Evolutionary conservation across 495 filamentous ascomycete genomes (phyloP).

Genomic region (Beverwykella pulmonaria): DNA sequence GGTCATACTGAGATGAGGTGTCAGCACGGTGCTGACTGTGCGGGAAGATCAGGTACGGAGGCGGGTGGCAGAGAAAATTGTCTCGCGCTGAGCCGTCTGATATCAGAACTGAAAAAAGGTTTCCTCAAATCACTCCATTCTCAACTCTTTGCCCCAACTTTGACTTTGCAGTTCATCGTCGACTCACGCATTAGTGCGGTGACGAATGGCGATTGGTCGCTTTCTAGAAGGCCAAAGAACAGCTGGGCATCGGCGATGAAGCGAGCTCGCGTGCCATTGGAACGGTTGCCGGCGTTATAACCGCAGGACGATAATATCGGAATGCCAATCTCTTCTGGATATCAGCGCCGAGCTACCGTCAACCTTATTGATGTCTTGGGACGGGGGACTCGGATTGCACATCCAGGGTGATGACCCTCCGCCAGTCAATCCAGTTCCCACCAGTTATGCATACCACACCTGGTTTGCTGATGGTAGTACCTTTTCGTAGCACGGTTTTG

Average conservation of each 20-base stretch:
- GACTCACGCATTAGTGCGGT: background rate
- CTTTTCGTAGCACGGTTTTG: background rate
- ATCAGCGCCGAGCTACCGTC: background rate
- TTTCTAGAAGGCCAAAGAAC: background rate
- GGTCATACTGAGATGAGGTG: background rate
- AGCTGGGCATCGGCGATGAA: background rate
- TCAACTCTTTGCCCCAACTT: too few relatives aligned
- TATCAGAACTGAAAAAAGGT: background rate
- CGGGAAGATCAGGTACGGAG: constrained; percentile 20
- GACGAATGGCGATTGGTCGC: background rate
- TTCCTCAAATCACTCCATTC: too few relatives aligned
- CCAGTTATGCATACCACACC: background rate
- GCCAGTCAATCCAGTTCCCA: constrained; percentile 3
- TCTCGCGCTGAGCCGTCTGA: background rate
- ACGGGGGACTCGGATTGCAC: background rate
- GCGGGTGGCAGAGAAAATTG: background rate
- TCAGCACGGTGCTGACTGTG: constrained; percentile 12
- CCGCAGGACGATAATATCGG: background rate
- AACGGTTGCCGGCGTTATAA: background rate
- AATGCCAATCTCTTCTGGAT: background rate
- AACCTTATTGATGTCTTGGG: background rate
- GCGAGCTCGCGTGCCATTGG: background rate
- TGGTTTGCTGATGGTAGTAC: background rate
- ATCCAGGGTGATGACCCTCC: background rate
- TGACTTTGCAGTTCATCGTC: too few relatives aligned